Percentiles rank a stretch among this genome's conserved stretches.
These are phyloP conservation scores for Xylaria polymorpha DNA, from an alignment of 2,329 filamentous ascomycete genomes.

Conservation along the genomic window DNA sequence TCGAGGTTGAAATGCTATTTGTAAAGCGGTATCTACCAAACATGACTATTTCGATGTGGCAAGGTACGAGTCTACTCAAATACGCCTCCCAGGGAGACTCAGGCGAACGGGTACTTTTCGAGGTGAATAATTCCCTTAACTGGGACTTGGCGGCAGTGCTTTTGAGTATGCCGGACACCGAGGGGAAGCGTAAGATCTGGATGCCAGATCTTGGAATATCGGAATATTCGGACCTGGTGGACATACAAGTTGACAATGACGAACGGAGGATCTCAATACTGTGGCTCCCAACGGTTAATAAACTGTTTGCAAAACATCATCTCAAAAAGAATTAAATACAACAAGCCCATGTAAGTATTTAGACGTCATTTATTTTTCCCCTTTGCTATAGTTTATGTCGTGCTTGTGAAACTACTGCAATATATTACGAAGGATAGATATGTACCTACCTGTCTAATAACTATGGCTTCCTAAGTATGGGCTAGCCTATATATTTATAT, in stretches of 20 bases:
- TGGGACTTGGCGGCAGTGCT: too few species aligned
- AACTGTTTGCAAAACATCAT: not conserved
- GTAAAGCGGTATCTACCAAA: not conserved
- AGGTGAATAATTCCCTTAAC: not conserved
- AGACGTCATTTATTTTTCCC: not conserved
- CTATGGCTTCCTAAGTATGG: too few species aligned
- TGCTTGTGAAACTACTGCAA: not conserved
- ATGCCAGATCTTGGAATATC: not conserved
- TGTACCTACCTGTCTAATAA: too few species aligned
- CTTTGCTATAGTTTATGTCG: not conserved
- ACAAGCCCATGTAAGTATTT: not conserved
- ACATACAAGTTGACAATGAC: not conserved
- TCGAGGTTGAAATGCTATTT: not conserved
- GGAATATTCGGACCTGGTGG: not conserved
- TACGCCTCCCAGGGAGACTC: not conserved
- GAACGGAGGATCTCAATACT: not conserved
- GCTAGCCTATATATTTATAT: too few species aligned
- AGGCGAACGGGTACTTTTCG: not conserved
- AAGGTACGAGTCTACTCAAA: not conserved
- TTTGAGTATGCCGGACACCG: too few species aligned
- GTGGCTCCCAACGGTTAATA: not conserved
- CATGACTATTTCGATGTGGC: not conserved
- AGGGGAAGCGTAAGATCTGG: too few species aligned
- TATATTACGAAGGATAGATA: too few species aligned
- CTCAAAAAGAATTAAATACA: not conserved